Evolutionary conservation across 108 stramenopile genomes (phyloP), one percentile per base, ranked within the genome.

Genomic region (Nannochloropsis salina): DNA sequence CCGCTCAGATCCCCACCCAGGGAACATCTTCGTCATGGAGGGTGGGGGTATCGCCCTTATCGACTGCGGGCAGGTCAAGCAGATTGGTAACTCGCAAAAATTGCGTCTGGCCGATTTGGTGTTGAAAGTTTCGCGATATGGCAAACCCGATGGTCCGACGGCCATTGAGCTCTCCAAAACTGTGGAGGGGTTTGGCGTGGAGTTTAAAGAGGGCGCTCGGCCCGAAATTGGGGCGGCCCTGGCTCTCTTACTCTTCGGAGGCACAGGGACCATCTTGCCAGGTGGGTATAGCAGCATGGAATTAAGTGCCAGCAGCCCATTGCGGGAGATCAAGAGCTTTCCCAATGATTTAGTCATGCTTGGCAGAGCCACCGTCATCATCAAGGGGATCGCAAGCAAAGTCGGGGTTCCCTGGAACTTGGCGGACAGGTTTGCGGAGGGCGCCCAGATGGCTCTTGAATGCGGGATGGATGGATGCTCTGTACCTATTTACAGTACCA

Each of bases 321-420:
- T 96, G 80, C 95, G 94, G 87, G 94, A 95, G 83, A 89, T 98
- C 41, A 93, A 94, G 84, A 92, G 92, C 12, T 98, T 98, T 82
- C 97, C 97, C 41, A 96, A 96, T 61, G 97, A 98, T 81, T 86
- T 98, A 84, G 97, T 98, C 9, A 89, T 98, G 80, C 94, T 97
- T 42, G 97, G 96, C 4, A 90, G 97, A 43, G 93, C 94, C 9
- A 94, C 94, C 15, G 96, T 98, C 83, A 91, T 98, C 80, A 95
- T 98, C 86, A 98, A 96, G 80, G 92, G 92, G 94, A 95, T 61
- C 83, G 95, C 95, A 2, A 90, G 90, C 82, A 93, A 95, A 61
- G 85, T 97, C 12, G 92, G 90, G 8, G 93, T 97, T 42, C 94
- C 94, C 43, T 97, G 97, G 97, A 88, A 88, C 61, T 45, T 88